These are phyloP conservation scores for Tolypocladium nubicola DNA, from an alignment of 2,329 filamentous ascomycete genomes.

Conservation along the genomic window DNA sequence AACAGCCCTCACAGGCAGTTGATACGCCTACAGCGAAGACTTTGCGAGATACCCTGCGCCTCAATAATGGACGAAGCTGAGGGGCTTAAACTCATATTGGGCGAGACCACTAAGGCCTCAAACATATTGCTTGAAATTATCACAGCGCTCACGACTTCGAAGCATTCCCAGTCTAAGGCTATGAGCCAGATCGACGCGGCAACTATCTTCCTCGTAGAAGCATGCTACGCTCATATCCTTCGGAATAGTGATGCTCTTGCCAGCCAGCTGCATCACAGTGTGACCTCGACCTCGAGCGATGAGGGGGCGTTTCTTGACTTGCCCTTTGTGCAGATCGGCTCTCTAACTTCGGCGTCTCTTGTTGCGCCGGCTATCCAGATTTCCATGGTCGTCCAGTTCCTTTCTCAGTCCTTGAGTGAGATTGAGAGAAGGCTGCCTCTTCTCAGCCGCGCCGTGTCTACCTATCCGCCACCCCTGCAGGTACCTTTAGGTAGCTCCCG, in stretches of 20 bases:
- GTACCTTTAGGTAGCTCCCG: neutral
- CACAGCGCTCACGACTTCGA: neutral
- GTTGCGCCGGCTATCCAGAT: constrained; percentile 2
- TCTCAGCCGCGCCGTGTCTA: neutral
- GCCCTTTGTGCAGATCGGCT: constrained; percentile 2
- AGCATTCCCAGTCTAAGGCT: neutral
- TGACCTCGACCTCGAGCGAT: neutral
- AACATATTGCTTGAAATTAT: constrained; percentile 2
- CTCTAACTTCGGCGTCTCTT: neutral
- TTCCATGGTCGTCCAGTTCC: constrained; percentile 1
- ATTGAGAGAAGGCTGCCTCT: constrained; percentile 2
- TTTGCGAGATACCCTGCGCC: neutral
- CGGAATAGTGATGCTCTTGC: constrained; percentile 1
- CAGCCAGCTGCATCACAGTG: neutral
- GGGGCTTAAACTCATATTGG: neutral
- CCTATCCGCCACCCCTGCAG: neutral
- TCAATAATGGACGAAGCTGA: neutral
- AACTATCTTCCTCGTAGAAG: neutral
- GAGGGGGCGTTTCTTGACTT: neutral
- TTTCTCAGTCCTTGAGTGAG: constrained; percentile 1
- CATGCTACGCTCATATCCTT: constrained; percentile 3
- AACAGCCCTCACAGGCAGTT: neutral
- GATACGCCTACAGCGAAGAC: neutral
- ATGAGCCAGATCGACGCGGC: neutral
- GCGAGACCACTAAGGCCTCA: neutral